These are phyloP conservation scores for Persicaria maculosa DNA, from an alignment of 148 eudicot species.

Conservation along the genomic window DNA sequence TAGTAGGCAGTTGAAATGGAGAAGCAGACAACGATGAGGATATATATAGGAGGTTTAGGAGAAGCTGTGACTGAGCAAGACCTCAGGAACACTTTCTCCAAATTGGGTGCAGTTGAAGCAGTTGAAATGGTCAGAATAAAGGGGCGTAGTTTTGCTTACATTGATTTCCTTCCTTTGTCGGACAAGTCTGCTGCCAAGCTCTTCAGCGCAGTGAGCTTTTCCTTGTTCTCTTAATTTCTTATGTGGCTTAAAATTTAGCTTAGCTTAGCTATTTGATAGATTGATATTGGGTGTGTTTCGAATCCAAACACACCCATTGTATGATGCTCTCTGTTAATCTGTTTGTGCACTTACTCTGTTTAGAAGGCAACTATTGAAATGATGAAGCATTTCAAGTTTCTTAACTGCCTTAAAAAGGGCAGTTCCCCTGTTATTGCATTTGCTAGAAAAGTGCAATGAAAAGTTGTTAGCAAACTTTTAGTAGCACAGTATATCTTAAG, in stretches of 20 bases:
- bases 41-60: slow-evolving; percentile 82
- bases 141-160: slow-evolving; percentile 81
- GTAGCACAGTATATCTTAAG: not conserved
- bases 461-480: not conserved
- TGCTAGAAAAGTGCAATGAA: not conserved
- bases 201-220: slow-evolving; percentile 65
- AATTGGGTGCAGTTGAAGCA: slow-evolving; percentile 44
- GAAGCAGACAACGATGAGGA: slow-evolving; percentile 30
- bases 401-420: not conserved
- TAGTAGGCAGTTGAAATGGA: slow-evolving; percentile 6
- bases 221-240: not conserved
- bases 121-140: slow-evolving; percentile 63
- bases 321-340: not conserved
- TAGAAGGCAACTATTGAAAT: no score
- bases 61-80: slow-evolving; percentile 55
- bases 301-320: no score
- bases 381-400: no score
- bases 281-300: not conserved
- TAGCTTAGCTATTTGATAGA: not conserved
- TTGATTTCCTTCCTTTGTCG: slow-evolving; percentile 71
- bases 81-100: slow-evolving; percentile 54
- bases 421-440: not conserved
- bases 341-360: no score
- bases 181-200: slow-evolving; percentile 79
- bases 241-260: not conserved